A percentile compares a stretch with the other conserved stretches of the same genome.
Evolutionary conservation across 1,139 yeast species (phyloP).

Genomic region (Petasospora fabianii): DNA sequence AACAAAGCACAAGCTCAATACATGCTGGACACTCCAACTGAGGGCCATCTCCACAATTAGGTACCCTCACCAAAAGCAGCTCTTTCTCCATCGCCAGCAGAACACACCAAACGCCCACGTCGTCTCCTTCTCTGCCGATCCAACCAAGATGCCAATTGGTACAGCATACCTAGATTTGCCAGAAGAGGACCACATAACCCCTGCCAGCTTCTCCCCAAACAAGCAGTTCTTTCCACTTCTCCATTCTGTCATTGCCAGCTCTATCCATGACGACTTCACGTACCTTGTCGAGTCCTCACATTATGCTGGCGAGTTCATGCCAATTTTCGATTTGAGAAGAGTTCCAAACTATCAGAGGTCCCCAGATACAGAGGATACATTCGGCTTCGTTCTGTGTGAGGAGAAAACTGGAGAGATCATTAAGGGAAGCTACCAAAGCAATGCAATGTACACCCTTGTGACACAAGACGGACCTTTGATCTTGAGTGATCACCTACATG

Average conservation of each 20-base stretch:
- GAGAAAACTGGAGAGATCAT: conserved; percentile 48
- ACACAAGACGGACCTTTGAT: conserved; percentile 53
- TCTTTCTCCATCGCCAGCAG: conserved; percentile 12
- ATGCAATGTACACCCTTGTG: conserved; percentile 56
- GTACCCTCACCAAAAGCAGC: conserved; percentile 12
- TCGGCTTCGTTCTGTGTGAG: conserved; percentile 68
- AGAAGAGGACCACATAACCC: conserved; percentile 6
- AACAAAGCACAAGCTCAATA: background rate
- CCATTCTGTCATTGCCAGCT: conserved; percentile 29
- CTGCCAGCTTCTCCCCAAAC: conserved; percentile 27
- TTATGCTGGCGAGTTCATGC: conserved; percentile 56
- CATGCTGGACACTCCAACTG: background rate
- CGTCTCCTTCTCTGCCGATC: conserved; percentile 35
- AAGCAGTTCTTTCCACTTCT: conserved; percentile 28
- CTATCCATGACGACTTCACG: conserved; percentile 48
- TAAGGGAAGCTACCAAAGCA: conserved; percentile 53
- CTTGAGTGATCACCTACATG: conserved; percentile 53
- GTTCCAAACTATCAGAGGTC: conserved; percentile 65
- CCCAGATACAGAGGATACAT: conserved; percentile 68
- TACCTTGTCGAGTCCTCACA: conserved; percentile 61
- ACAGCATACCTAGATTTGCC: conserved; percentile 22
- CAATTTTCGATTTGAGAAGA: conserved; percentile 67
- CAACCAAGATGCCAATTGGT: conserved; percentile 32
- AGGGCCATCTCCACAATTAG: background rate
- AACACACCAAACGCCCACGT: conserved; percentile 2